Evolutionary conservation across 768 basidiomycete genomes (phyloP).

Genomic region (Lactarius evosmus): DNA sequence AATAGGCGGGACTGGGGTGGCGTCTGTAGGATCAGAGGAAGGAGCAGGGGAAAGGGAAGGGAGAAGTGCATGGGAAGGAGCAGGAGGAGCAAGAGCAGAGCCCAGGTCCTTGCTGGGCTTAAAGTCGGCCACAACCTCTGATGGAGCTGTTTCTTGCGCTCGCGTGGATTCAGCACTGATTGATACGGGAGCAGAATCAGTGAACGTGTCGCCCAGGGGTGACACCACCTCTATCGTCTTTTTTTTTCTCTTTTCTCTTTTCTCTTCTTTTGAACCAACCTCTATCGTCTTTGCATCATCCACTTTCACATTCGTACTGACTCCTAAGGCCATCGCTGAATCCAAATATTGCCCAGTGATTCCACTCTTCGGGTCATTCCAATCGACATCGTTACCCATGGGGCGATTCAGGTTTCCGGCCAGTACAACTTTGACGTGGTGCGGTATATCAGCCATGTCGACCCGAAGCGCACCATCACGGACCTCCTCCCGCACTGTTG

Average conservation of each 20-base stretch:
- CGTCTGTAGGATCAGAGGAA: neutral
- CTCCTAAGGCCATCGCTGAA: neutral
- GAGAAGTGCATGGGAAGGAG: too few relatives aligned
- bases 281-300: slow-evolving; percentile 8
- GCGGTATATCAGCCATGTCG: slow-evolving; percentile 5
- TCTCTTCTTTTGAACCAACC: too few relatives aligned
- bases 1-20: neutral
- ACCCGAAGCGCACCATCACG: neutral
- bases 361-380: neutral
- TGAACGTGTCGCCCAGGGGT: neutral
- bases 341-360: neutral
- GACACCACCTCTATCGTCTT: neutral
- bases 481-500: slow-evolving; percentile 24
- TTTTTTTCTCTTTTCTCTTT: too few relatives aligned
- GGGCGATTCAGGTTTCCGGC: neutral
- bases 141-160: neutral
- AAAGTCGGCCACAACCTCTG: neutral
- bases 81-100: neutral
- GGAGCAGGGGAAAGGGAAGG: too few relatives aligned
- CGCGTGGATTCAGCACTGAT: neutral
- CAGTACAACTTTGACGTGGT: neutral
- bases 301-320: neutral
- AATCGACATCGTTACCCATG: neutral
- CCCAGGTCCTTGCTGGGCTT: neutral
- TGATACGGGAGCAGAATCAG: neutral